phyloP scores from a whole-genome alignment of 2,329 filamentous ascomycete species.

The Aspergillus transmontanensis region DNA sequence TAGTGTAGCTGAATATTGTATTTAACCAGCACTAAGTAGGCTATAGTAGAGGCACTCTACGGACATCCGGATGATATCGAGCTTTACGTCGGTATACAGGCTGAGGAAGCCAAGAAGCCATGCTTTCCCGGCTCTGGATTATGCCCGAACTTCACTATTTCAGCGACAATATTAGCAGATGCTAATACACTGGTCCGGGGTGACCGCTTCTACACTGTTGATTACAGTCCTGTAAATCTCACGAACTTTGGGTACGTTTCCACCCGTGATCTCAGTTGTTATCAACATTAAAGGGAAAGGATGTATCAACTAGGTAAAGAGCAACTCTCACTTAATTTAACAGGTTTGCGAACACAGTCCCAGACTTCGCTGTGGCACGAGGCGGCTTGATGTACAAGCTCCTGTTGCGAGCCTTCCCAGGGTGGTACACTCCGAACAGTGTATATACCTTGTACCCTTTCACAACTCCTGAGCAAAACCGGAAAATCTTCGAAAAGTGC shows the following conservation, averaged over 20 bases:
- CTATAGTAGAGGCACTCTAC: slow-evolving; percentile 8
- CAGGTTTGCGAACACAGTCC: slow-evolving; percentile 3
- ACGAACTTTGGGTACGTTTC: slow-evolving; percentile 9
- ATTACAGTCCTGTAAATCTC: slow-evolving; percentile 9
- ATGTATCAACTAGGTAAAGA: not conserved
- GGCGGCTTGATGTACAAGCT: slow-evolving; percentile 11
- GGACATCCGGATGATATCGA: slow-evolving; percentile 12
- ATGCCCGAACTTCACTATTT: slow-evolving; percentile 12
- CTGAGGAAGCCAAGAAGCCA: slow-evolving; percentile 12
- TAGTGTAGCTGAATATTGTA: not conserved
- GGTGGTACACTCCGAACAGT: slow-evolving; percentile 10
- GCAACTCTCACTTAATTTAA: not conserved
- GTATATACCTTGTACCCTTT: slow-evolving; percentile 12
- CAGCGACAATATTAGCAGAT: slow-evolving; percentile 9
- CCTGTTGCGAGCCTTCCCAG: slow-evolving; percentile 9
- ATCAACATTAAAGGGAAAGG: not conserved
- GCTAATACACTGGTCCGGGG: slow-evolving; percentile 8
- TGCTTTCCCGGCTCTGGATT: slow-evolving; percentile 8
- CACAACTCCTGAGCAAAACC: slow-evolving; percentile 1
- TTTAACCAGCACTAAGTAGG: not conserved
- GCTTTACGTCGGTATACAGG: slow-evolving; percentile 10
- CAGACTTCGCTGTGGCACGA: slow-evolving; percentile 9
- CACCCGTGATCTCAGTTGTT: not conserved
- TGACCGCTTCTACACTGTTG: slow-evolving; percentile 12
- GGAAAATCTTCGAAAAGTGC: not conserved